Conservation (phyloP, 331 rosid genomes). For the Phaseolus coccineus region DNA sequence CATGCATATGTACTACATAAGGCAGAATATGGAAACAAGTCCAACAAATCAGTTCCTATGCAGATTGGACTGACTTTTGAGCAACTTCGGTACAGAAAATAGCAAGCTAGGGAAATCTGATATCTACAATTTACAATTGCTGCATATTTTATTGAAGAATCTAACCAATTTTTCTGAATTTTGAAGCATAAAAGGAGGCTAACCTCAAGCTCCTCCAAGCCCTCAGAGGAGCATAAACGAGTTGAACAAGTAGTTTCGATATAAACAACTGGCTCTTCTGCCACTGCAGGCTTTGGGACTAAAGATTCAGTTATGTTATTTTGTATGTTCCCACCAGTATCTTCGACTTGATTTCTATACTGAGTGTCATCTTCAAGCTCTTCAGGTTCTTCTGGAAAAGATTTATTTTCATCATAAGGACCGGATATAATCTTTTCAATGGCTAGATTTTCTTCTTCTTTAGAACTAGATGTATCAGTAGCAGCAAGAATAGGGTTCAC, state of each 20-base stretch:
- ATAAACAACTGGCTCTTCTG: constrained; percentile 46
- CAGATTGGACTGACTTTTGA: not conserved
- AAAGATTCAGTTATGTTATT: constrained; percentile 47
- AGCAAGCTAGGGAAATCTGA: constrained; percentile 15
- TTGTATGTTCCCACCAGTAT: constrained; percentile 44
- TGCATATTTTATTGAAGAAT: constrained; percentile 31
- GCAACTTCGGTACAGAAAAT: constrained; percentile 18
- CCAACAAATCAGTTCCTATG: constrained; percentile 17
- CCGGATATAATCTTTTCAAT: constrained; percentile 72
- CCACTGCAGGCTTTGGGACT: constrained; percentile 46
- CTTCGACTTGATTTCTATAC: constrained; percentile 56
- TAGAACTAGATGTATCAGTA: constrained; percentile 55
- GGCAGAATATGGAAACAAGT: not conserved
- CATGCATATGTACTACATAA: not conserved
- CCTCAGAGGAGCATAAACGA: constrained; percentile 49
- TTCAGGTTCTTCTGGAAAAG: constrained; percentile 66
- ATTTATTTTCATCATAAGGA: constrained; percentile 60
- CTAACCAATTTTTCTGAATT: constrained; percentile 34
- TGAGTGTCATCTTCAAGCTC: constrained; percentile 80
- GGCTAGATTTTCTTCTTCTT: constrained; percentile 76
- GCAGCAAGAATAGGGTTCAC: constrained; percentile 35
- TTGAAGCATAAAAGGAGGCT: constrained; percentile 44
- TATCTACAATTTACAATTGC: not conserved
- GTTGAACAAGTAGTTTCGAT: constrained; percentile 50
- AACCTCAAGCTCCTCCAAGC: constrained; percentile 96